Conservation (phyloP, 768 basidiomycete species). For the Tulasnella sp. region DNA sequence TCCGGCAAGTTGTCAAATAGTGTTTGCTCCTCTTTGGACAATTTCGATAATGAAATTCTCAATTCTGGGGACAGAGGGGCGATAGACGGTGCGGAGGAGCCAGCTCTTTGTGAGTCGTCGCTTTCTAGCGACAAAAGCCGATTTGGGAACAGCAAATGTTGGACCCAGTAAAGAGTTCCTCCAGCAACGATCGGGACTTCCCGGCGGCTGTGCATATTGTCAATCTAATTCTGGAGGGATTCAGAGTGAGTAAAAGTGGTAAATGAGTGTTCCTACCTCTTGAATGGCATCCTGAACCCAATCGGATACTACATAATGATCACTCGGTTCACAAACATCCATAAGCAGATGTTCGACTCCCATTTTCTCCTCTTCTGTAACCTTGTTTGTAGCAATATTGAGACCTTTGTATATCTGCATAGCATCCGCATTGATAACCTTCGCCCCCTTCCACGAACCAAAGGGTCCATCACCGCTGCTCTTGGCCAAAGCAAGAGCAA, state of each 20-base stretch:
- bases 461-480: conserved; percentile 19
- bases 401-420: conserved; percentile 95
- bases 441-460: conserved; percentile 41
- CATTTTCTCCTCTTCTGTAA: conserved; percentile 56
- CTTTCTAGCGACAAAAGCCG: conserved; percentile 33
- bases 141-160: conserved; percentile 85
- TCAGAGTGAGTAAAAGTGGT: conserved; percentile 4
- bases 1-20: conserved; percentile 49
- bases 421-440: conserved; percentile 88
- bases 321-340: conserved; percentile 73
- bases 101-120: not conserved
- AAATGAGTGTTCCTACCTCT: conserved; percentile 54
- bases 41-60: not conserved
- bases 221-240: too few species aligned
- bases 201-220: conserved; percentile 56
- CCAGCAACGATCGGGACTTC: conserved; percentile 84
- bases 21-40: conserved; percentile 12
- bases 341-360: conserved; percentile 84
- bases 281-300: conserved; percentile 76
- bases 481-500: conserved; percentile 41
- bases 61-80: not conserved
- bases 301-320: conserved; percentile 75
- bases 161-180: conserved; percentile 95
- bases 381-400: conserved; percentile 90
- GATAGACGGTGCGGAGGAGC: not conserved